Percentiles rank a stretch among this genome's conserved stretches.
These are phyloP conservation scores for Monosporozyma aerobia DNA, from an alignment of 805 yeast genomes.

Conservation along the genomic window DNA sequence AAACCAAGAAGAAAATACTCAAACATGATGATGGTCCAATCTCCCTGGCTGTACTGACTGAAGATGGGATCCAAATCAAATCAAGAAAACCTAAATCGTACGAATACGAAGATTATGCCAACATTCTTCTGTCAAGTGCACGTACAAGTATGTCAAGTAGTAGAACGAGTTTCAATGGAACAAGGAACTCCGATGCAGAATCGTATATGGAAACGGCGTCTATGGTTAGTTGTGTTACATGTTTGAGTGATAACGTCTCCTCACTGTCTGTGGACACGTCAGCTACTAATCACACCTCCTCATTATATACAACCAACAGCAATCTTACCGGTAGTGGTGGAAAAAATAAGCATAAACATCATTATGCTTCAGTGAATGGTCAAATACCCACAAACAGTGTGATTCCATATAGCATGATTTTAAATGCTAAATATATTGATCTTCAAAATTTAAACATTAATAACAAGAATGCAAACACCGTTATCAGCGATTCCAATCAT, in stretches of 20 bases:
- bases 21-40: conserved; percentile 9
- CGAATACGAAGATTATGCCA: conserved; percentile 4
- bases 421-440: conserved; percentile 21
- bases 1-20: neutral
- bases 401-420: conserved; percentile 27
- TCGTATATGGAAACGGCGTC: conserved; percentile 26
- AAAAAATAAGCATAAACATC: neutral
- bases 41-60: conserved; percentile 25
- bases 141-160: conserved; percentile 10
- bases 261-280: neutral
- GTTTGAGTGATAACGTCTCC: conserved; percentile 20
- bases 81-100: conserved; percentile 11
- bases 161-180: conserved; percentile 9
- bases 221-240: conserved; percentile 30
- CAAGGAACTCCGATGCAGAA: conserved; percentile 3
- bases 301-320: neutral
- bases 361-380: conserved; percentile 21
- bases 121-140: neutral
- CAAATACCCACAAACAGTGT: conserved; percentile 28
- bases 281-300: neutral
- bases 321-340: neutral
- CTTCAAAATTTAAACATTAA: neutral
- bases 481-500: conserved; percentile 1
- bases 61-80: conserved; percentile 30
- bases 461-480: conserved; percentile 3